phyloP scores from a whole-genome alignment of 169 alveolate genomes.

The Plasmodium gallinaceum region DNA sequence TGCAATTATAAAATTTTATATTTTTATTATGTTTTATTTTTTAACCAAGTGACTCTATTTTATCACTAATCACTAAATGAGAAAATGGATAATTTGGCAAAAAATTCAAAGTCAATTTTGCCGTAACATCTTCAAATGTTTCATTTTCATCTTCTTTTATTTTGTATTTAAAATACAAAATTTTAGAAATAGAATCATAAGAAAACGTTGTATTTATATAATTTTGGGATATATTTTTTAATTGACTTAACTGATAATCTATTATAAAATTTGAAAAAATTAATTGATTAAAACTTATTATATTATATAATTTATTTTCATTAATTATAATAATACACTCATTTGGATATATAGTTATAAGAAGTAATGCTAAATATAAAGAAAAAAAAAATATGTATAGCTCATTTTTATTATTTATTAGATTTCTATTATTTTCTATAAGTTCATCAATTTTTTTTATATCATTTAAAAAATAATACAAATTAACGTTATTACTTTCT shows the following conservation, averaged over 20 bases:
- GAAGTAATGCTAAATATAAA: conserved; percentile 12
- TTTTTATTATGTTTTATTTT: neutral
- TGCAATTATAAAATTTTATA: neutral
- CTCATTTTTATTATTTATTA: conserved; percentile 6
- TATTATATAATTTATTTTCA: conserved; percentile 25
- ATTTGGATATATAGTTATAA: conserved; percentile 48
- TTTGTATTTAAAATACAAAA: conserved; percentile 38
- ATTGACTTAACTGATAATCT: conserved; percentile 20
- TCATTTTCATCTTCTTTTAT: conserved; percentile 54
- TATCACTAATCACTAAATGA: conserved; percentile 44
- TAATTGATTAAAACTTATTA: conserved; percentile 18
- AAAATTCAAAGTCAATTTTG: conserved; percentile 36
- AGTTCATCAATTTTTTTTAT: neutral
- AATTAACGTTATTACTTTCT: conserved; percentile 27
- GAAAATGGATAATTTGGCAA: conserved; percentile 65
- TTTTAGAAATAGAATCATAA: conserved; percentile 37
- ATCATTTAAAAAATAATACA: conserved; percentile 25
- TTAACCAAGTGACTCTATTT: conserved; percentile 50
- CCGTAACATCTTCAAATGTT: conserved; percentile 53
- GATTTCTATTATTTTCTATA: neutral
- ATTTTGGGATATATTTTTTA: conserved; percentile 2
- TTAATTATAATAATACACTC: conserved; percentile 45
- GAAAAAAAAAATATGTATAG: conserved; percentile 32
- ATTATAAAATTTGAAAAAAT: conserved; percentile 50
- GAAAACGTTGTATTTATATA: conserved; percentile 30